These are phyloP conservation scores for Uronychia setigera DNA, from an alignment of 73 alveolate species.

Conservation along the genomic window DNA sequence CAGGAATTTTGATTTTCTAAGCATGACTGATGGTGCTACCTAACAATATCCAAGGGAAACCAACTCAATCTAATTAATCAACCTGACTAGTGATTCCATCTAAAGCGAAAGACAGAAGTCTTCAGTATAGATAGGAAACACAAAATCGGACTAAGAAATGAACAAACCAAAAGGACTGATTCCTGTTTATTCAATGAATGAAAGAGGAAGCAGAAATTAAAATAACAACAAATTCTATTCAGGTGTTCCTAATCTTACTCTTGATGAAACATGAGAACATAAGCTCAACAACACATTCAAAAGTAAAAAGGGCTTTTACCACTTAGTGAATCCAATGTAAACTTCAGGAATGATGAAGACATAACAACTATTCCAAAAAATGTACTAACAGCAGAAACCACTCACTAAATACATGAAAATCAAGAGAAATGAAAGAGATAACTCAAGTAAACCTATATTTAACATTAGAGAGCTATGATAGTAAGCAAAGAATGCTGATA, in stretches of 20 bases:
- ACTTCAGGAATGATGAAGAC: no score
- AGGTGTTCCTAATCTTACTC: background rate
- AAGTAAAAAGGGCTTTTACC: background rate
- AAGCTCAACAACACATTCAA: background rate
- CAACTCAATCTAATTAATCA: background rate
- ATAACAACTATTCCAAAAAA: background rate
- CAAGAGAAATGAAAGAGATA: background rate
- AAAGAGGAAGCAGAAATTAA: background rate
- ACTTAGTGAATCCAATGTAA: background rate
- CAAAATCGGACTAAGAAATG: background rate
- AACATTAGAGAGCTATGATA: background rate
- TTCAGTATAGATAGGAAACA: background rate
- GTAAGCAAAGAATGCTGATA: no score
- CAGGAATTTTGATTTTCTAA: background rate
- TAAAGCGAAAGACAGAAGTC: background rate
- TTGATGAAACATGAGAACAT: background rate
- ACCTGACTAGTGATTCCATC: background rate
- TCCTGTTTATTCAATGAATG: no score
- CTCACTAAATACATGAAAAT: background rate
- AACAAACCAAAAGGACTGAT: background rate
- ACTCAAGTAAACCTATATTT: background rate
- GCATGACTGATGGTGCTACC: background rate
- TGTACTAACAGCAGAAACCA: conserved; percentile 1
- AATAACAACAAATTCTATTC: background rate
- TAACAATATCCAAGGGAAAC: background rate